Evolutionary conservation across 83 land plant species (phyloP).

Genomic region (Diphasiastrum complanatum): DNA sequence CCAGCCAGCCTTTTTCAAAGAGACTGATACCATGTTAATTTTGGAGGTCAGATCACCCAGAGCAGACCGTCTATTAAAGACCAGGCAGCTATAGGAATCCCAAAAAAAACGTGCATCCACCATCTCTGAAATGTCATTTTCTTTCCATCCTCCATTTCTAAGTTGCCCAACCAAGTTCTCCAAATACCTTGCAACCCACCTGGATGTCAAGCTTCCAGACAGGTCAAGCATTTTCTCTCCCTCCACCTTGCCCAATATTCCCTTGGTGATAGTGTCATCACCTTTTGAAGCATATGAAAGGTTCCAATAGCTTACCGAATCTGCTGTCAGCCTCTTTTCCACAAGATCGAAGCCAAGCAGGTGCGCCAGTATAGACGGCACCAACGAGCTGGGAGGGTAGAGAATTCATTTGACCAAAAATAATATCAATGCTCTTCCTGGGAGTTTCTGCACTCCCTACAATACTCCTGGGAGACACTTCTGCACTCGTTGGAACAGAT

Average conservation of each 20-base stretch:
- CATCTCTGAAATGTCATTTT: slow-evolving; percentile 7
- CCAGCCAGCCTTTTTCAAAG: slow-evolving; percentile 9
- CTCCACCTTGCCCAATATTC: background rate
- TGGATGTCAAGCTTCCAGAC: background rate
- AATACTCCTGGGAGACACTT: too few relatives aligned
- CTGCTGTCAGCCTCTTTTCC: background rate
- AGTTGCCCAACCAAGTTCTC: slow-evolving; percentile 1
- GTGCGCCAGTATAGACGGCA: too few relatives aligned
- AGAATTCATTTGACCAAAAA: too few relatives aligned
- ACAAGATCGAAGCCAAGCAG: background rate
- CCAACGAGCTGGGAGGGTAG: too few relatives aligned
- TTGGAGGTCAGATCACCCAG: background rate
- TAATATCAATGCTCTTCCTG: background rate
- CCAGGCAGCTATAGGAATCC: background rate
- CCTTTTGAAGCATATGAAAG: background rate
- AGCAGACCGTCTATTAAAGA: background rate
- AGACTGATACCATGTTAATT: slow-evolving; percentile 1
- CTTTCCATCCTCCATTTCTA: slow-evolving; percentile 11
- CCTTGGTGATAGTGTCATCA: background rate
- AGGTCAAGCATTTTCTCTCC: background rate
- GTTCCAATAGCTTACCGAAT: too few relatives aligned
- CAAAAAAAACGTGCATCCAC: background rate
- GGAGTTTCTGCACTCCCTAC: background rate
- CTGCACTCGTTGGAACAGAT: too few relatives aligned
- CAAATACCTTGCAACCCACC: slow-evolving; percentile 2